Evolutionary conservation across 345 rosid genomes (phyloP), one percentile per base, ranked within the genome.

Genomic region (Raphanus sativus): DNA sequence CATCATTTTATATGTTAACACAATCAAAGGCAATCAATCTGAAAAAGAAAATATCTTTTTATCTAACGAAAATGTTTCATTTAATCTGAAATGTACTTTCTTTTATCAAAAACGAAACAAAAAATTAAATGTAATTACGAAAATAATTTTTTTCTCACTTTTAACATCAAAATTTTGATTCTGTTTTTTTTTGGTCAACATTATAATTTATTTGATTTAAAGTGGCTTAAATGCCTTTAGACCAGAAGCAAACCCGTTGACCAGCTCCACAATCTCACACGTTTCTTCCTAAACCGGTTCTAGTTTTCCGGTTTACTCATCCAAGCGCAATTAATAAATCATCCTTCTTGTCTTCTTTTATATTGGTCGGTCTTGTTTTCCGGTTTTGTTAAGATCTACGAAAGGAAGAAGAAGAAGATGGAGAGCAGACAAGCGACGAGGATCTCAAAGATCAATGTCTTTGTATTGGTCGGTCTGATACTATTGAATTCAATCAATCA

Each of bases 401-500:
- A 50, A 50, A 59, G 71, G 12, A 17, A 64, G 52, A 34, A 34
- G 40, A 28, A 28, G 45, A 45, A 45, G 54, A 84, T 85, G 86
- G 85, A 83, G 80, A 81, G 33, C 34, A 75, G 78, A 72, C 78
- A 70, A 74, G 73, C 52, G 62, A 71, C 60, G 56, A 50, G 56
- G 59, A 56, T 24, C 56, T 24, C 75, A 38, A 78, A 79, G 77
- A 82, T 79, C 77, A 80, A 79, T 71, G 76, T 77, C 24, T 71
- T 67, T 30, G 13, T 28, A 4, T 65, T 85, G 15, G 17, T 83
- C 17, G 75, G 75, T 81, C 38, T 83, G 16, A 82, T 91, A 8
- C 77, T 89, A 0, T 17, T 85, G 50, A 84, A 75, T 33, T 82
- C 83, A 32, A 29, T 86, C 45, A 72, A 77, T n/a, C 85, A 62